These are phyloP conservation scores for Pilatotrama ljubarskyi DNA, from an alignment of 768 basidiomycete genomes.

Conservation along the genomic window DNA sequence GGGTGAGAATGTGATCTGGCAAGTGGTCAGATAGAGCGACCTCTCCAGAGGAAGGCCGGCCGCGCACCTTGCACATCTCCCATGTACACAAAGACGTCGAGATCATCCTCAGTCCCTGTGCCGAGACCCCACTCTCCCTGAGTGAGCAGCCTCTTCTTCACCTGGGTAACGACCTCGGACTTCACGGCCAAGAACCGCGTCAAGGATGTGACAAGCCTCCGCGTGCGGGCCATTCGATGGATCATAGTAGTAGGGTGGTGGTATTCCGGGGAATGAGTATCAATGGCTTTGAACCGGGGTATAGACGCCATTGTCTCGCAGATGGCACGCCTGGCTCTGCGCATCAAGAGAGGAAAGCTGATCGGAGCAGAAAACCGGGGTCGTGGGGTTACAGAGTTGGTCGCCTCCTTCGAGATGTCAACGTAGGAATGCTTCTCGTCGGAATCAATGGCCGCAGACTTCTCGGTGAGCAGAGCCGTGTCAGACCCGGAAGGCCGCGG, in stretches of 20 bases:
- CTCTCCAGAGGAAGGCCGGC: background rate
- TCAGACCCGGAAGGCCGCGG: background rate
- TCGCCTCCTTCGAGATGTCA: background rate
- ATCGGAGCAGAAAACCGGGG: constrained; percentile 14
- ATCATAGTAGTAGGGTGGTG: constrained; percentile 48
- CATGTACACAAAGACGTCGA: constrained; percentile 82
- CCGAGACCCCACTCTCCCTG: constrained; percentile 36
- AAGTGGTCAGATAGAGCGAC: background rate
- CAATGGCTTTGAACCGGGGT: constrained; percentile 16
- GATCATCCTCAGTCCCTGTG: constrained; percentile 45
- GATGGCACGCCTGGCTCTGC: constrained; percentile 10
- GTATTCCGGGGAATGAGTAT: constrained; percentile 4
- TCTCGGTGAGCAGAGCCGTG: background rate
- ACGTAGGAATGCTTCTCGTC: constrained; percentile 2
- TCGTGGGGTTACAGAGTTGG: background rate
- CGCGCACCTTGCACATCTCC: constrained; percentile 85
- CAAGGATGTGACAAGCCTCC: constrained; percentile 77
- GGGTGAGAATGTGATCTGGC: constrained; percentile 83
- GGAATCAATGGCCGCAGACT: background rate
- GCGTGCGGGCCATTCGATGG: constrained; percentile 75
- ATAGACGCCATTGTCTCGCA: constrained; percentile 9
- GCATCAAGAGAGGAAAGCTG: constrained; percentile 13
- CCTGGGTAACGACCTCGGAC: constrained; percentile 76
- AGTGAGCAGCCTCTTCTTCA: constrained; percentile 70
- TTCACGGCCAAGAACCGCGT: constrained; percentile 77